Conservation (phyloP, 257 asterid genomes). For the Solanum sejunctum region DNA sequence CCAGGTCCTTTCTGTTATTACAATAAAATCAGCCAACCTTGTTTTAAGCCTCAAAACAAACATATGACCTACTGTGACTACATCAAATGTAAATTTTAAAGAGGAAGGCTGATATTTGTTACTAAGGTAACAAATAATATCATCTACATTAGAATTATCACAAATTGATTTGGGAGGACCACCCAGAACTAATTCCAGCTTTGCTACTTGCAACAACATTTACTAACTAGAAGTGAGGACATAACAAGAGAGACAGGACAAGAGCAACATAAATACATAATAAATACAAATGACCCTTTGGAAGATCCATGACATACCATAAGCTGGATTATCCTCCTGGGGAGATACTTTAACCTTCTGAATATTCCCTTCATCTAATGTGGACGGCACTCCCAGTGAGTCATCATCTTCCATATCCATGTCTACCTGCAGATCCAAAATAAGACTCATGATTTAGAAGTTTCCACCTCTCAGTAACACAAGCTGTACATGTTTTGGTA, state of each 20-base stretch:
- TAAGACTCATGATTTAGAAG: neutral
- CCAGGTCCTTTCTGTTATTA: neutral
- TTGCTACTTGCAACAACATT: neutral
- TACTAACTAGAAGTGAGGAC: neutral
- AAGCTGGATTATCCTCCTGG: constrained; percentile 19
- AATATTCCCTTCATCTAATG: constrained; percentile 24
- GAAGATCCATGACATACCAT: constrained; percentile 30
- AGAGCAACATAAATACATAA: neutral
- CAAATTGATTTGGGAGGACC: neutral
- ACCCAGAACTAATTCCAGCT: neutral
- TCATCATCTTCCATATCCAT: constrained; percentile 88
- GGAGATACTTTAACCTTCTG: constrained; percentile 22
- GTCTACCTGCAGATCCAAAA: constrained; percentile 51
- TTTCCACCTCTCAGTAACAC: neutral
- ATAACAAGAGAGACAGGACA: neutral
- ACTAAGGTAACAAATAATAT: neutral
- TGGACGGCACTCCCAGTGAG: constrained; percentile 18
- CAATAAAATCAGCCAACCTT: neutral
- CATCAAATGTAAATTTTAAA: neutral
- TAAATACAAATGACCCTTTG: neutral
- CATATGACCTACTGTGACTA: neutral
- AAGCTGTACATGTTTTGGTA: neutral
- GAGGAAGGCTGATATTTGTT: neutral
- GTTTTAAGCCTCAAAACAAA: neutral
- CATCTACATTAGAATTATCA: neutral